Conservation (phyloP, 2,329 filamentous ascomycete genomes). For the Ascochyta fabae region DNA sequence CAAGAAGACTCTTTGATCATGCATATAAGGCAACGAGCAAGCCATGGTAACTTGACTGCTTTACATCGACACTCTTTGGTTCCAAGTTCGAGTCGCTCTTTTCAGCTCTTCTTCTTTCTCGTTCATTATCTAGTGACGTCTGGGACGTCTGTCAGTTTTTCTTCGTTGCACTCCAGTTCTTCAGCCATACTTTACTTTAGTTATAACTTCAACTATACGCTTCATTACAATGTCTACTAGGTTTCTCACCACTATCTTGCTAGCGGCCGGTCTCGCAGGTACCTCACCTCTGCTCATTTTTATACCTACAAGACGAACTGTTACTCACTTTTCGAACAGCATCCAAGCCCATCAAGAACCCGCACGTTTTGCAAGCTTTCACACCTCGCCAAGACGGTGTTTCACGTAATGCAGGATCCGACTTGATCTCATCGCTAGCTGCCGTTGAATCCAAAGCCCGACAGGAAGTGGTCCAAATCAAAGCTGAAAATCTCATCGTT, state of each 20-base stretch:
- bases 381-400: not conserved
- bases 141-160: not conserved
- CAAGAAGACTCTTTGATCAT: not conserved
- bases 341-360: constrained; percentile 2
- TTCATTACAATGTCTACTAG: constrained; percentile 4
- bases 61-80: not conserved
- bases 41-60: not conserved
- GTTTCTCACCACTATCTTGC: constrained; percentile 4
- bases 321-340: not conserved
- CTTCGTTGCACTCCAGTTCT: not conserved
- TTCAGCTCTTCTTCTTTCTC: not conserved
- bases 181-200: not conserved
- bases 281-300: not conserved
- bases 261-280: constrained; percentile 14
- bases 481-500: not conserved
- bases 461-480: not conserved
- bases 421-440: not conserved
- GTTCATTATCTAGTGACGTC: not conserved
- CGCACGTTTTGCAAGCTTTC: not conserved
- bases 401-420: not conserved
- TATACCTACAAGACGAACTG: not conserved
- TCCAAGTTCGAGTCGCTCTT: not conserved
- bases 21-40: constrained; percentile 1
- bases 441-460: not conserved
- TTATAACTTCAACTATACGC: not conserved